These are phyloP conservation scores for Boletus sp. DNA, from an alignment of 768 basidiomycete species.

Conservation along the genomic window DNA sequence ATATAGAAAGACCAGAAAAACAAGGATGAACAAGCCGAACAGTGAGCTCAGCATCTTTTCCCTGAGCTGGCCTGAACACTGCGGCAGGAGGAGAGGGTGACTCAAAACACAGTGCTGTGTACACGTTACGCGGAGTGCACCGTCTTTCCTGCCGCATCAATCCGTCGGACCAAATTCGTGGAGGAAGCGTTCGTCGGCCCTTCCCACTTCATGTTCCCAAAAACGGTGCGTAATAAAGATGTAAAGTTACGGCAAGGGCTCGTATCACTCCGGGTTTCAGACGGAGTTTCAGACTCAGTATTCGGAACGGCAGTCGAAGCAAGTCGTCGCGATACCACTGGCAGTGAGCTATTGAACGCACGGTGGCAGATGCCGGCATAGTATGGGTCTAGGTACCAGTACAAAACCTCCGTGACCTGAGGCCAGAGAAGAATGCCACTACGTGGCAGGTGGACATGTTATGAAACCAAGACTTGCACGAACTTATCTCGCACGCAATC, in stretches of 20 bases:
- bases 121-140: not conserved
- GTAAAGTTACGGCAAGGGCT: no score
- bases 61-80: not conserved
- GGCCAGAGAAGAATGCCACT: not conserved
- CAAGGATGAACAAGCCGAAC: conserved; percentile 2
- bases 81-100: not conserved
- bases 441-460: no score
- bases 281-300: no score
- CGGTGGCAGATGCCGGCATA: no score
- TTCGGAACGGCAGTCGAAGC: no score
- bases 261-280: no score
- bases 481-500: not conserved
- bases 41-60: conserved; percentile 20
- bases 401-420: not conserved
- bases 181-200: not conserved
- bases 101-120: not conserved
- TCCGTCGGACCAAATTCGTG: not conserved
- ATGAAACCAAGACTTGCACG: no score
- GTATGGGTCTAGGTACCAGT: no score
- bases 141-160: not conserved
- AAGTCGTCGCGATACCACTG: no score
- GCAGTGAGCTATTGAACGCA: no score
- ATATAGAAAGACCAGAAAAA: conserved; percentile 34
- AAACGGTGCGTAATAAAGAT: not conserved
- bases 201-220: not conserved